A percentile compares a stretch with the other conserved stretches of the same genome.
These are phyloP conservation scores for Aquanectria penicillioides DNA, from an alignment of 2,329 filamentous ascomycete genomes.

Conservation along the genomic window DNA sequence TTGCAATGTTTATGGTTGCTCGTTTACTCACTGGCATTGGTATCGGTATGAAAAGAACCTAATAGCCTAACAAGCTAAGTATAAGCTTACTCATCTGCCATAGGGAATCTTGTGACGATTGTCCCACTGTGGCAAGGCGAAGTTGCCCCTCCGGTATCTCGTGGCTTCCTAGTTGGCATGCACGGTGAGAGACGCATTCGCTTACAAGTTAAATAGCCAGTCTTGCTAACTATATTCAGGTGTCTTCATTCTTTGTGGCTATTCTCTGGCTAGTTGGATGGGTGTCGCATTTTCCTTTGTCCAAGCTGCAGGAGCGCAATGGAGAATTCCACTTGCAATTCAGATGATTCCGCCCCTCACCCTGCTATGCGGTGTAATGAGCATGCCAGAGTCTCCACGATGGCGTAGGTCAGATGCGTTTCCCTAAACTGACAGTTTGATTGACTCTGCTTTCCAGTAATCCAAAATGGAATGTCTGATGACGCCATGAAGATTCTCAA, in stretches of 20 bases:
- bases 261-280: background rate
- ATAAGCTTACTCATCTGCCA: no score
- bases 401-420: conserved; percentile 1
- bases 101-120: conserved; percentile 33
- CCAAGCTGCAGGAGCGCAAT: background rate
- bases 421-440: no score
- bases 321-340: background rate
- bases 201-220: no score
- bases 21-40: conserved; percentile 53
- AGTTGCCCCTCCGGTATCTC: background rate
- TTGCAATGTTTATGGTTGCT: conserved; percentile 52
- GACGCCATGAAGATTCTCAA: background rate
- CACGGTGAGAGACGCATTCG: no score
- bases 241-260: background rate
- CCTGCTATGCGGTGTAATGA: background rate
- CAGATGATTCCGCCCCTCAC: background rate
- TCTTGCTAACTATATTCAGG: background rate
- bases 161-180: conserved; percentile 7
- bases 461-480: background rate
- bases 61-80: no score
- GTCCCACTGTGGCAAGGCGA: conserved; percentile 28
- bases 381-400: conserved; percentile 1
- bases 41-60: conserved; percentile 46
- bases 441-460: no score
- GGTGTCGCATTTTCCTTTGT: background rate